Conservation (phyloP, 2,329 filamentous ascomycete genomes). For the Epichloe amarillans region DNA sequence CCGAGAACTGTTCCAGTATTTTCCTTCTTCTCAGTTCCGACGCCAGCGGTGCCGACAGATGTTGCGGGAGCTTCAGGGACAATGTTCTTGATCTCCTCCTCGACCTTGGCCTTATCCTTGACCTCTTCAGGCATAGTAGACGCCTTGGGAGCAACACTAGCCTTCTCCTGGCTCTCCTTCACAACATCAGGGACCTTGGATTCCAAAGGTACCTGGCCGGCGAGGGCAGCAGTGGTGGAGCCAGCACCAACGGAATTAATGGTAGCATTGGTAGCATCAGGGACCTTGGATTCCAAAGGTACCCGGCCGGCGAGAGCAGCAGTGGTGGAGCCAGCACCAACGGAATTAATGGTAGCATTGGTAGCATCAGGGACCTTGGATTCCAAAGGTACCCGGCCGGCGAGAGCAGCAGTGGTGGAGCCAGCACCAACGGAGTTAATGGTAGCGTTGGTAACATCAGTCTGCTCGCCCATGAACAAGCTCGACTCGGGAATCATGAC, state of each 20-base stretch:
- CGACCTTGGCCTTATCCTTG: conserved; percentile 55
- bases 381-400: conserved; percentile 54
- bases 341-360: too few relatives aligned
- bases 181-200: conserved; percentile 31
- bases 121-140: conserved; percentile 53
- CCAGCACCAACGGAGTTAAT: conserved; percentile 38
- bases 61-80: conserved; percentile 47
- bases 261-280: background rate
- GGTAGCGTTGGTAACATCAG: conserved; percentile 24
- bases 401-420: conserved; percentile 56
- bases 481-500: conserved; percentile 73
- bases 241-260: too few relatives aligned
- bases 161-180: conserved; percentile 58
- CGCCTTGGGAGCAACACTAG: conserved; percentile 51
- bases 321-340: too few relatives aligned
- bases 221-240: too few relatives aligned
- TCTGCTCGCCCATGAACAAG: conserved; percentile 45
- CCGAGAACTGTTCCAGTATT: conserved; percentile 18
- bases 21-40: conserved; percentile 40
- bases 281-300: background rate
- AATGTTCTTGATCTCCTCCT: conserved; percentile 56
- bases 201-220: too few relatives aligned
- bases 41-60: conserved; percentile 39
- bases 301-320: too few relatives aligned
- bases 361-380: conserved; percentile 18